Conservation (phyloP, 2,329 filamentous ascomycete species). For the Bipolaris cookei region DNA sequence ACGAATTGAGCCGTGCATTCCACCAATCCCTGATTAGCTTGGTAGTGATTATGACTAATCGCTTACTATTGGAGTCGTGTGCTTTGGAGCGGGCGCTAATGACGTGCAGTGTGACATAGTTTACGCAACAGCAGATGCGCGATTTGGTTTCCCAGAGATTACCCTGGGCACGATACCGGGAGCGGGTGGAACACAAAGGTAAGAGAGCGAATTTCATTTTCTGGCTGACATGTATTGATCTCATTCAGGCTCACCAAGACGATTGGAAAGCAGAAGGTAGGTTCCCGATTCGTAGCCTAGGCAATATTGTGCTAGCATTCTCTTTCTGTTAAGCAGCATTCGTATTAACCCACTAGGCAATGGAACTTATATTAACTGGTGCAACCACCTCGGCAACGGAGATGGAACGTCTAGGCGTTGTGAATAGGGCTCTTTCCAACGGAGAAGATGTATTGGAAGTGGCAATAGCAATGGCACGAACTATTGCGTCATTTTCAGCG, state of each 20-base stretch:
- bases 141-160: slow-evolving; percentile 95
- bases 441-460: slow-evolving; percentile 49
- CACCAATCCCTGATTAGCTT: slow-evolving; percentile 46
- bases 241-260: slow-evolving; percentile 70
- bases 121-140: slow-evolving; percentile 83
- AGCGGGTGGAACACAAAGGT: slow-evolving; percentile 79
- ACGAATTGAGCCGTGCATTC: slow-evolving; percentile 3
- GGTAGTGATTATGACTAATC: slow-evolving; percentile 8
- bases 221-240: not conserved
- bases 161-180: slow-evolving; percentile 91
- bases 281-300: slow-evolving; percentile 17
- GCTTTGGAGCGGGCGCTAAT: not conserved
- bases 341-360: slow-evolving; percentile 45
- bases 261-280: slow-evolving; percentile 51
- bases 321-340: slow-evolving; percentile 1
- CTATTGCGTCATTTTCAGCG: slow-evolving; percentile 51
- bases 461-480: slow-evolving; percentile 49
- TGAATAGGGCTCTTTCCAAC: slow-evolving; percentile 47
- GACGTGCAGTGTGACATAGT: slow-evolving; percentile 68
- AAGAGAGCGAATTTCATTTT: not conserved
- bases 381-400: slow-evolving; percentile 46
- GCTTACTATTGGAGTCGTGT: not conserved
- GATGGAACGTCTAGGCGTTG: slow-evolving; percentile 51
- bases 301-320: slow-evolving; percentile 13
- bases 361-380: slow-evolving; percentile 55